Percentiles rank a stretch among this genome's conserved stretches.
phyloP scores from a whole-genome alignment of 73 alveolate species.

The Breviolum minutum region DNA sequence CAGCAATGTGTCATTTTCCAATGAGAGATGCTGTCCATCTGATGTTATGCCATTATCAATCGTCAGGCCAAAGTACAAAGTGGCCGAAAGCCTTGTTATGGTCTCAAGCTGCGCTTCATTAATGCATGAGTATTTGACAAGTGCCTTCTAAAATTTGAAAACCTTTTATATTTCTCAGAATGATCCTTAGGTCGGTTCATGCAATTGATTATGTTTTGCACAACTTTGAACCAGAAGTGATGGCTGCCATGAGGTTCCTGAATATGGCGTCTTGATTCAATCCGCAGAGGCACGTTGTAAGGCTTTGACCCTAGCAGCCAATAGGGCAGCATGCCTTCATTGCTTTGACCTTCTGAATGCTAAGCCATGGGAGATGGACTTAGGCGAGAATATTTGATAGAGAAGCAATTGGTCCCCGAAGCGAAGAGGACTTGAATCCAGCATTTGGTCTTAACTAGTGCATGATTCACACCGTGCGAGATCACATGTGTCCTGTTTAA shows the following conservation, averaged over 20 bases:
- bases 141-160: too few species aligned
- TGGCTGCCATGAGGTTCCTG: slow-evolving; percentile 53
- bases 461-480: not conserved
- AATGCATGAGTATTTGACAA: too few species aligned
- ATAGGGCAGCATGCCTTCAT: too few species aligned
- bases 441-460: not conserved
- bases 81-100: slow-evolving; percentile 38
- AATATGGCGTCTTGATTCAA: slow-evolving; percentile 67
- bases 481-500: not conserved
- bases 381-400: slow-evolving; percentile 75
- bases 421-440: slow-evolving; percentile 40
- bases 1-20: not conserved
- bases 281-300: slow-evolving; percentile 75
- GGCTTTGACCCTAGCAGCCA: not conserved
- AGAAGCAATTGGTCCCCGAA: slow-evolving; percentile 68
- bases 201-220: too few species aligned
- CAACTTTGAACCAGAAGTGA: too few species aligned
- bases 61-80: slow-evolving; percentile 60
- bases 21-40: not conserved
- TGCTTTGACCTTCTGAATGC: not conserved
- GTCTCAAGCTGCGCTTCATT: not conserved
- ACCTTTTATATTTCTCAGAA: too few species aligned
- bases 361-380: not conserved
- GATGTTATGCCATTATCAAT: not conserved
- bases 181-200: too few species aligned